These are phyloP conservation scores for Laetiporus sulphureus DNA, from an alignment of 1,284 basidiomycete genomes.

Conservation along the genomic window DNA sequence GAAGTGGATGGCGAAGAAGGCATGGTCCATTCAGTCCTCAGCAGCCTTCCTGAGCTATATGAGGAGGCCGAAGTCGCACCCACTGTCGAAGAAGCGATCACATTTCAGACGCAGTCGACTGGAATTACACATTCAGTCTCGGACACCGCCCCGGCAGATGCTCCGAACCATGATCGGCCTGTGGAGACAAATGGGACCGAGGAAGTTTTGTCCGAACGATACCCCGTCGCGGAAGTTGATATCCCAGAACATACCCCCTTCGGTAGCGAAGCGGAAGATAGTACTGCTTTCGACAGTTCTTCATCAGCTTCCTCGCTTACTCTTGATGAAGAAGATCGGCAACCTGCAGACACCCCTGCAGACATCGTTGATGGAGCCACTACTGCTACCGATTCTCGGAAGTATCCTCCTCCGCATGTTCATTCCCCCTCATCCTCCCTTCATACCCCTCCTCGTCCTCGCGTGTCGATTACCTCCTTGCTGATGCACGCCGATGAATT, in stretches of 20 bases:
- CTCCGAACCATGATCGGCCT: no score
- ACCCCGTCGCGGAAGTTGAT: not conserved
- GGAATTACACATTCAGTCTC: not conserved
- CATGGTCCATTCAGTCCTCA: slow-evolving; percentile 81
- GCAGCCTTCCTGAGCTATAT: slow-evolving; percentile 59
- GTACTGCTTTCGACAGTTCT: not conserved
- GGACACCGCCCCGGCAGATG: not conserved
- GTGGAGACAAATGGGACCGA: no score
- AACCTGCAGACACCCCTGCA: slow-evolving; percentile 9
- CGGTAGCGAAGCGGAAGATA: no score
- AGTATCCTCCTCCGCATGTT: no score
- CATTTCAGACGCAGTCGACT: not conserved
- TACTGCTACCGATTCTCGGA: not conserved
- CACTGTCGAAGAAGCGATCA: not conserved
- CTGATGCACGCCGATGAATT: slow-evolving; percentile 40
- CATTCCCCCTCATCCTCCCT: slow-evolving; percentile 10
- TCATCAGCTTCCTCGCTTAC: no score
- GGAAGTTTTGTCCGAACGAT: not conserved
- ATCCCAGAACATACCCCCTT: not conserved
- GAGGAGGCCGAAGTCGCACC: slow-evolving; percentile 30
- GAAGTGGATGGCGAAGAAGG: slow-evolving; percentile 66
- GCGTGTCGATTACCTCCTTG: slow-evolving; percentile 34
- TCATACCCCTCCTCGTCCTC: slow-evolving; percentile 16
- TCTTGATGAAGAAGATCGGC: slow-evolving; percentile 4
- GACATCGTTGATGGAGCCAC: not conserved